Evolutionary conservation across 805 yeast genomes (phyloP), one percentile per base, ranked within the genome.

Genomic region (Candida khao-thaluensis): DNA sequence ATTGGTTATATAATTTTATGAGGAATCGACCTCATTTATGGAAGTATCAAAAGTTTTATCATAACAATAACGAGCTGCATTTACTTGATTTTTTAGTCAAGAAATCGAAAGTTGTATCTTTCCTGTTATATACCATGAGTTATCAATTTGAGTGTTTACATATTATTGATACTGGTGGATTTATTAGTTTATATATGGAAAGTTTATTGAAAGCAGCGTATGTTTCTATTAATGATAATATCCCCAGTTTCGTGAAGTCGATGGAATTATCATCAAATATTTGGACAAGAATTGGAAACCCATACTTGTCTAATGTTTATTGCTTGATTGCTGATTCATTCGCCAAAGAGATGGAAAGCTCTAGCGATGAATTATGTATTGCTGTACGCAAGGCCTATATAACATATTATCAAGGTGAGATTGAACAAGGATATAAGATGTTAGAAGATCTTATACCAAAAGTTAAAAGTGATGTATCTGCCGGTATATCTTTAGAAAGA

Each of bases 1-100:
- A 87, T 7, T 84, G 93, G 89, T 65, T 87, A 1, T 79, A 80
- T 48, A 76, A 81, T 45, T 85, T 83, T 49, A 69, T 86, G 52
- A 78, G 77, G 43, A 76, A 77, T 42, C 74, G 81, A 50, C 96
- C 95, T 0, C 67, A 74, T 35, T 53, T 80, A 43, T 51, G 72
- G 71, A 50, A 59, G 38, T 45, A 57, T 28, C 73, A 74, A 42
- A 66, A 66, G 14, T 71, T 81, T 43, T 74, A 74, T 43, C 60
- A 57, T 38, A 59, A 57, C 30, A 55, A 60, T 39, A 74, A 83
- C 20, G 79, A 79, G 41, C 81, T 76, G 42, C 90, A 84, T 52
- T 72, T 87, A 9, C 60, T 85, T 17, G 78, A 77, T 40, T 84
- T 82, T 51, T 59, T 82, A 29, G 72, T 77, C 20, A 59, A 71